These are phyloP conservation scores for Diaporthe helianthi DNA, from an alignment of 2,329 filamentous ascomycete species.

Conservation along the genomic window DNA sequence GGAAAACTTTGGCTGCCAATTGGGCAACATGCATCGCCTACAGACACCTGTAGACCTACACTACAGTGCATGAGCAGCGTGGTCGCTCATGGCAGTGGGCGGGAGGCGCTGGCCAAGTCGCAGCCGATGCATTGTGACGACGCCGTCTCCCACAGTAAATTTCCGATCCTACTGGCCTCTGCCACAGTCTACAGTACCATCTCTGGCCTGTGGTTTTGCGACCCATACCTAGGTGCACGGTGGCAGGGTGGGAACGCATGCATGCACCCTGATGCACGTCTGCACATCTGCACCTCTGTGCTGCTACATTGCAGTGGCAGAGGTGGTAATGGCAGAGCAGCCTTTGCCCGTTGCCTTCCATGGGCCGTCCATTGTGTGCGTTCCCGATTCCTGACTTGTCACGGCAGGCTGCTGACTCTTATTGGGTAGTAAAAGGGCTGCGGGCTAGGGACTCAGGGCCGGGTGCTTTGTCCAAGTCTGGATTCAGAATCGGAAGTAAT, in stretches of 20 bases:
- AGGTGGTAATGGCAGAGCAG: not conserved
- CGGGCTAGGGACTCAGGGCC: not conserved
- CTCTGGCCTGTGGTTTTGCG: not conserved
- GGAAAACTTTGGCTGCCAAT: not conserved
- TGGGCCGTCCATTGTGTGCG: not conserved
- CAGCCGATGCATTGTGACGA: slow-evolving; percentile 14
- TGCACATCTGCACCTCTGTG: slow-evolving; percentile 3
- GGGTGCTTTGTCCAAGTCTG: not conserved
- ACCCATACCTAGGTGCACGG: no score
- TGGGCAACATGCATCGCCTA: not conserved
- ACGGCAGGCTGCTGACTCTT: not conserved
- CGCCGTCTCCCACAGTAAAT: slow-evolving; percentile 18
- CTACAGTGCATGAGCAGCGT: not conserved
- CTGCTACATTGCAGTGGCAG: not conserved
- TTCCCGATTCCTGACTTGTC: not conserved
- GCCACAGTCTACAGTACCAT: slow-evolving; percentile 1
- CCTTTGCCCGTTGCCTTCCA: not conserved
- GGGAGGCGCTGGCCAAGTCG: not conserved
- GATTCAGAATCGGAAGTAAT: not conserved
- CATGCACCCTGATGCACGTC: slow-evolving; percentile 20
- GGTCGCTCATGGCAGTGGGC: not conserved
- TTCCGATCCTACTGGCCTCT: slow-evolving; percentile 8
- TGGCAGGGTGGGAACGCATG: slow-evolving; percentile 10
- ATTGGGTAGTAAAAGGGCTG: not conserved
- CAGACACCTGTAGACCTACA: not conserved